Evolutionary conservation across 2,329 filamentous ascomycete species (phyloP).

Genomic region (Calonectria crousiana): DNA sequence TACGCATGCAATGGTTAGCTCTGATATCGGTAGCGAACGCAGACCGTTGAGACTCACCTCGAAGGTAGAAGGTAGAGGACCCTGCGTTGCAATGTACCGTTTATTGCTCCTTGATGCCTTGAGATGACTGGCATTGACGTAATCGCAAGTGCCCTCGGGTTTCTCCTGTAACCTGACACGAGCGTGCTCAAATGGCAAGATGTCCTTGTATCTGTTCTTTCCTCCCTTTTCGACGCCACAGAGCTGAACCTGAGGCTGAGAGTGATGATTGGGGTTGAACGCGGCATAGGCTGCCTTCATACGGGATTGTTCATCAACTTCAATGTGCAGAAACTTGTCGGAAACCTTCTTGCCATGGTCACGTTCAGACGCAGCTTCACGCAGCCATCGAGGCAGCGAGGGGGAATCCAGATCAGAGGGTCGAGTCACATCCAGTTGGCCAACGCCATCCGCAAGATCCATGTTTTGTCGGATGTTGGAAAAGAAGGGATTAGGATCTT

Average conservation of each 20-base stretch:
- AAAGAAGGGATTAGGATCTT: slow-evolving; percentile 89
- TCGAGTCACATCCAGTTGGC: slow-evolving; percentile 74
- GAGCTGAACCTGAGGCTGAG: slow-evolving; percentile 70
- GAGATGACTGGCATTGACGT: slow-evolving; percentile 93
- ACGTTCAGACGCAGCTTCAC: slow-evolving; percentile 71
- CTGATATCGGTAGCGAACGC: not conserved
- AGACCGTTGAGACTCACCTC: slow-evolving; percentile 67
- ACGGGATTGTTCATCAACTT: slow-evolving; percentile 87
- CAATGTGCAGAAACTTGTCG: slow-evolving; percentile 85
- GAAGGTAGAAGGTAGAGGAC: slow-evolving; percentile 91
- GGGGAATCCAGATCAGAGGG: slow-evolving; percentile 60
- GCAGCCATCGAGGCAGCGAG: slow-evolving; percentile 82
- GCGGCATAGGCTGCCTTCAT: slow-evolving; percentile 83
- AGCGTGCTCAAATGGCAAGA: slow-evolving; percentile 94
- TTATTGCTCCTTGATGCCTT: slow-evolving; percentile 86
- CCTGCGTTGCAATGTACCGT: slow-evolving; percentile 95
- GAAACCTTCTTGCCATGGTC: slow-evolving; percentile 86
- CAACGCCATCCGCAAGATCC: slow-evolving; percentile 93
- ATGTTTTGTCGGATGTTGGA: slow-evolving; percentile 96
- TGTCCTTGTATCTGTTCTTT: slow-evolving; percentile 98
- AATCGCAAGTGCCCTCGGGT: slow-evolving; percentile 81
- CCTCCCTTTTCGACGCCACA: slow-evolving; percentile 94
- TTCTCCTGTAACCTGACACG: slow-evolving; percentile 83
- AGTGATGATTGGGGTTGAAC: slow-evolving; percentile 55
- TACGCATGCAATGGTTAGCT: slow-evolving; percentile 54